Conservation (phyloP, 306 rosid genomes). For the Lathyrus aphaca region DNA sequence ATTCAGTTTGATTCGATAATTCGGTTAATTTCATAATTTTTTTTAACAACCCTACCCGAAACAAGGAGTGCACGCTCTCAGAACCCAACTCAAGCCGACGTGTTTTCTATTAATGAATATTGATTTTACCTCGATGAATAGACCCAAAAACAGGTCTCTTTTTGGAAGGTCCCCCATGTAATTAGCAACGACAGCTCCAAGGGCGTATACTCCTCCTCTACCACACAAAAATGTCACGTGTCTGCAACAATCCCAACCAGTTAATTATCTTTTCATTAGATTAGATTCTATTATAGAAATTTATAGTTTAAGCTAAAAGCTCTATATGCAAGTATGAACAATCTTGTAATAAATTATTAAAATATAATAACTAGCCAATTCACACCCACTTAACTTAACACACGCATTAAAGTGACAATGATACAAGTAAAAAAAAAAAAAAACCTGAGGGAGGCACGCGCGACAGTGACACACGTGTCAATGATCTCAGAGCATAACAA, state of each 20-base stretch:
- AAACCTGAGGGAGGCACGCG: slow-evolving; percentile 70
- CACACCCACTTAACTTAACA: background rate
- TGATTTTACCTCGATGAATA: slow-evolving; percentile 67
- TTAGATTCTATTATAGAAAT: background rate
- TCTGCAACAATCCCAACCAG: slow-evolving; percentile 45
- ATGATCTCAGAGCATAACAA: slow-evolving; percentile 58
- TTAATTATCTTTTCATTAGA: background rate
- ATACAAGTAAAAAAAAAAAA: background rate
- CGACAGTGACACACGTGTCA: slow-evolving; percentile 55
- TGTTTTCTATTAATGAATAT: no score
- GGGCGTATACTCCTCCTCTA: slow-evolving; percentile 72
- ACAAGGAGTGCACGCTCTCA: no score
- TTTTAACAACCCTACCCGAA: no score
- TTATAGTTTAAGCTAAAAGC: background rate
- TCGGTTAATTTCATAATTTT: no score
- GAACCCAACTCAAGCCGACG: no score
- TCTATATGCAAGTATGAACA: background rate
- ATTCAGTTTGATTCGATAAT: no score
- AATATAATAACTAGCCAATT: background rate
- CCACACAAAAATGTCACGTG: slow-evolving; percentile 86
- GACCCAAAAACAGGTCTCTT: slow-evolving; percentile 62
- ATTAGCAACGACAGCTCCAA: slow-evolving; percentile 82
- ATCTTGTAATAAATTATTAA: background rate
- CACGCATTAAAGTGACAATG: no score
- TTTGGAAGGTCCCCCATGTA: slow-evolving; percentile 63